Percentiles rank a stretch among this genome's conserved stretches.
Evolutionary conservation across 164 flowering plant species (phyloP).

Genomic region (Liquidambar formosana): DNA sequence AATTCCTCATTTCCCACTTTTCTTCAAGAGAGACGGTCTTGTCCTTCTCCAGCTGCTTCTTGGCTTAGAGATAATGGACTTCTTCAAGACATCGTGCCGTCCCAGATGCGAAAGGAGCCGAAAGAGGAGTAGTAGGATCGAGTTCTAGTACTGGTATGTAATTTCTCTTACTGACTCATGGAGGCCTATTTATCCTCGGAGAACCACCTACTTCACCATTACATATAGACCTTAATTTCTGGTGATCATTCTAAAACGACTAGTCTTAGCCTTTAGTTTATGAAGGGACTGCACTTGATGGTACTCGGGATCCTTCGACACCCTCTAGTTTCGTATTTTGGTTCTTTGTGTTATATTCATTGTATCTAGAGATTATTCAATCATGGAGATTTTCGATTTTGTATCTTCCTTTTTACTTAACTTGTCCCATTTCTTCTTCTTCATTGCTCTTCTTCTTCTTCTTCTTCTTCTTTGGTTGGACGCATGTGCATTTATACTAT

Average conservation of each 20-base stretch:
- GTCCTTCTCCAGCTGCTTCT: slow-evolving; percentile 23
- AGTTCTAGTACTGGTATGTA: slow-evolving; percentile 22
- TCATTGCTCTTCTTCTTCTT: neutral
- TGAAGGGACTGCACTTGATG: too few species aligned
- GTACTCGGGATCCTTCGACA: too few species aligned
- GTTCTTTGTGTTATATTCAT: slow-evolving; percentile 2
- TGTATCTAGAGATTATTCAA: slow-evolving; percentile 3
- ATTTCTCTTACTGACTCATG: slow-evolving; percentile 13
- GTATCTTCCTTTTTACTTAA: neutral
- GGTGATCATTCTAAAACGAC: neutral
- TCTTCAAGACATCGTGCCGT: slow-evolving; percentile 70
- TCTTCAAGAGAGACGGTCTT: slow-evolving; percentile 29
- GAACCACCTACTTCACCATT: slow-evolving; percentile 10
- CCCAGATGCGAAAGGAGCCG: slow-evolving; percentile 38
- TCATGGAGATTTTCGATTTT: slow-evolving; percentile 3
- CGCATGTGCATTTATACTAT: neutral
- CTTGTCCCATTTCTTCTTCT: slow-evolving; percentile 1
- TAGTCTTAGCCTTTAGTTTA: neutral
- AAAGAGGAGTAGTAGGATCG: slow-evolving; percentile 26
- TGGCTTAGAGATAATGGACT: slow-evolving; percentile 64
- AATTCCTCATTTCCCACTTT: slow-evolving; percentile 13
- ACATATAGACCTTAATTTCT: neutral
- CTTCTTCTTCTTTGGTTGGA: neutral
- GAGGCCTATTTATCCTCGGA: too few species aligned
- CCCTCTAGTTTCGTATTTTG: neutral